Conservation (phyloP, 352 stramenopile species). For the Pythium dissotocum region DNA sequence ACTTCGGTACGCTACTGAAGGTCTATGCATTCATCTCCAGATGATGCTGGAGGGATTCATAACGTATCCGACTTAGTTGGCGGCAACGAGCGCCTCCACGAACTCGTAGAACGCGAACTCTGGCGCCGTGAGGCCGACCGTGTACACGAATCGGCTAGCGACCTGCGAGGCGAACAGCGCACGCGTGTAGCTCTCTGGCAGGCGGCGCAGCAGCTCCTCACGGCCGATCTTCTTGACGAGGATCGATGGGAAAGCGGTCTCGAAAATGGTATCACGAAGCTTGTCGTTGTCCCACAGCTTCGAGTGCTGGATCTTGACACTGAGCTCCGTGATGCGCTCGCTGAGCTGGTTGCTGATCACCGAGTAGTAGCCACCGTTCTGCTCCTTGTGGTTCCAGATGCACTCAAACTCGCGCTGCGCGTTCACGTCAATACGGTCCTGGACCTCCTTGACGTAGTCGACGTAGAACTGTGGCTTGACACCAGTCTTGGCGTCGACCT, state of each 20-base stretch:
- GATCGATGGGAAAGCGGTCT: conserved; percentile 74
- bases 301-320: conserved; percentile 79
- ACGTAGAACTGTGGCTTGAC: conserved; percentile 71
- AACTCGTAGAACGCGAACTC: conserved; percentile 90
- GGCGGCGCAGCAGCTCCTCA: conserved; percentile 65
- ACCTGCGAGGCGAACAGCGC: conserved; percentile 83
- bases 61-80: conserved; percentile 17
- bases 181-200: conserved; percentile 79
- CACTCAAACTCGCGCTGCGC: conserved; percentile 82
- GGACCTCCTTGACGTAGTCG: conserved; percentile 78
- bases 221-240: conserved; percentile 54
- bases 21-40: not conserved
- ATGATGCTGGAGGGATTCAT: not conserved
- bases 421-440: conserved; percentile 80
- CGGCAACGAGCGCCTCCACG: conserved; percentile 50
- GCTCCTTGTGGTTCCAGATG: conserved; percentile 80
- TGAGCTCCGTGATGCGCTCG: conserved; percentile 81
- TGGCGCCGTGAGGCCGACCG: conserved; percentile 58
- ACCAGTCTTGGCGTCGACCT: conserved; percentile 59
- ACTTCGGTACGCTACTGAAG: not conserved
- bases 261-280: conserved; percentile 73
- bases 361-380: conserved; percentile 66
- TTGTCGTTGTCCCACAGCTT: conserved; percentile 67
- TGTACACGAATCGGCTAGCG: conserved; percentile 82
- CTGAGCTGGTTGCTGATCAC: conserved; percentile 77